Evolutionary conservation across 768 basidiomycete genomes (phyloP).

Genomic region (Lentinula sp.): DNA sequence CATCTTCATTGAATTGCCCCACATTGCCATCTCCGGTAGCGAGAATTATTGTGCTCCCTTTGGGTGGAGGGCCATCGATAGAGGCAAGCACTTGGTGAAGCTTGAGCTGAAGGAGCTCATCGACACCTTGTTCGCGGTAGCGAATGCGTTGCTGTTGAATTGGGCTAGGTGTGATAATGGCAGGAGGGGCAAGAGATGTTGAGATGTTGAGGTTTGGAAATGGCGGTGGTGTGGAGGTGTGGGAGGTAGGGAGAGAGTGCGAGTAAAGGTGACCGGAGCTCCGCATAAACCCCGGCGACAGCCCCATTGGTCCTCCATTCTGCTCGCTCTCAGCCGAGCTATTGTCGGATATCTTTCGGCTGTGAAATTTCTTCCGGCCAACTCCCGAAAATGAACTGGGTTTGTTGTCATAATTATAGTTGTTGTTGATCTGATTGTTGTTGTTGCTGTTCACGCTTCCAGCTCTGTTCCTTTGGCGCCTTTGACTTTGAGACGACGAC

Average conservation of each 20-base stretch:
- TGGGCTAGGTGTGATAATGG: slow-evolving; percentile 12
- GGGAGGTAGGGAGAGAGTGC: slow-evolving; percentile 10
- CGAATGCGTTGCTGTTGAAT: slow-evolving; percentile 35
- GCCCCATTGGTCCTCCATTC: slow-evolving; percentile 18
- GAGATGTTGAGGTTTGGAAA: not conserved
- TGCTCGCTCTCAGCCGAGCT: slow-evolving; percentile 23
- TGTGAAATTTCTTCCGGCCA: slow-evolving; percentile 18
- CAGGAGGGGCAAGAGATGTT: slow-evolving; percentile 8
- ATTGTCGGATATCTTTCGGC: slow-evolving; percentile 23
- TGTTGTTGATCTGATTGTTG: not conserved
- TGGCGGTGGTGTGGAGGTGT: not conserved
- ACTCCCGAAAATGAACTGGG: not conserved
- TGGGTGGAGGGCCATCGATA: slow-evolving; percentile 53
- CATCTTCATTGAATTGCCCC: slow-evolving; percentile 89
- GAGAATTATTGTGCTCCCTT: slow-evolving; percentile 75
- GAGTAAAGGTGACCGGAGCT: slow-evolving; percentile 15
- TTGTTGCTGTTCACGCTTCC: slow-evolving; percentile 8
- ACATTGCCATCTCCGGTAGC: slow-evolving; percentile 94
- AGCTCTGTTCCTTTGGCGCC: slow-evolving; percentile 6
- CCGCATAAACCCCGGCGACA: slow-evolving; percentile 18
- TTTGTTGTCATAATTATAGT: not conserved
- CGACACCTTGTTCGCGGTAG: slow-evolving; percentile 90
- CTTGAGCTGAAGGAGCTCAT: slow-evolving; percentile 91
- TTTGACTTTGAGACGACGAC: slow-evolving; percentile 5
- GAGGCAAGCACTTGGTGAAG: slow-evolving; percentile 80